phyloP scores from a whole-genome alignment of 345 rosid genomes.

The Syzygium grande region DNA sequence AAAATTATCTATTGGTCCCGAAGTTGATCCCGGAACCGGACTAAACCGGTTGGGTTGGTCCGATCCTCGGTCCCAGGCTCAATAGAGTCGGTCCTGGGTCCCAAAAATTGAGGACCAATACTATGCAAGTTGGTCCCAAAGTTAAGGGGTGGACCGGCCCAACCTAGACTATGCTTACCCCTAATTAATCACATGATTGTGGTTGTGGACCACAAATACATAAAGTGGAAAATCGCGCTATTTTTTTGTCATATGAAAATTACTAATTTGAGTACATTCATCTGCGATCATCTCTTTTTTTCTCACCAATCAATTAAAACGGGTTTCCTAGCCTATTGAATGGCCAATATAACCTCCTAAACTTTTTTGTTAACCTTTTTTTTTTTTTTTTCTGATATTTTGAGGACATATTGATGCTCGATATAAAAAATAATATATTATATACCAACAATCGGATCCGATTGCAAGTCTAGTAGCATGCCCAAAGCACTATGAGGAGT shows the following conservation, averaged over 20 bases:
- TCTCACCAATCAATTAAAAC: background rate
- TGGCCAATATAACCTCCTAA: background rate
- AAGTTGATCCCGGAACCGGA: no score
- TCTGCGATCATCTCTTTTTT: background rate
- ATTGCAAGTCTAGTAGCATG: background rate
- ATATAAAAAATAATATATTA: no score
- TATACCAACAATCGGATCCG: no score
- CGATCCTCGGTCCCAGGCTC: no score
- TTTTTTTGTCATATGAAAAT: background rate
- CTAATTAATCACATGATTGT: background rate
- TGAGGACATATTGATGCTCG: background rate
- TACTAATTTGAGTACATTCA: background rate
- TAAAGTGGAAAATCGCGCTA: background rate
- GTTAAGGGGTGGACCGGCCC: no score
- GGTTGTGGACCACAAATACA: background rate
- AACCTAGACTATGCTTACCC: background rate
- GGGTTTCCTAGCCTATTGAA: background rate
- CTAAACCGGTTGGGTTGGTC: no score
- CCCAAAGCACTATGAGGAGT: background rate
- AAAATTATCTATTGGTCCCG: no score
- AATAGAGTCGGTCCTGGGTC: no score
- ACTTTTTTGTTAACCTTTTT: rapidly evolving
- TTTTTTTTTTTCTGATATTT: background rate
- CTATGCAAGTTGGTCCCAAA: no score
- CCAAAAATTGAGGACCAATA: no score